Conservation (phyloP, 495 filamentous ascomycete species). For the Mycothermus thermophilus region DNA sequence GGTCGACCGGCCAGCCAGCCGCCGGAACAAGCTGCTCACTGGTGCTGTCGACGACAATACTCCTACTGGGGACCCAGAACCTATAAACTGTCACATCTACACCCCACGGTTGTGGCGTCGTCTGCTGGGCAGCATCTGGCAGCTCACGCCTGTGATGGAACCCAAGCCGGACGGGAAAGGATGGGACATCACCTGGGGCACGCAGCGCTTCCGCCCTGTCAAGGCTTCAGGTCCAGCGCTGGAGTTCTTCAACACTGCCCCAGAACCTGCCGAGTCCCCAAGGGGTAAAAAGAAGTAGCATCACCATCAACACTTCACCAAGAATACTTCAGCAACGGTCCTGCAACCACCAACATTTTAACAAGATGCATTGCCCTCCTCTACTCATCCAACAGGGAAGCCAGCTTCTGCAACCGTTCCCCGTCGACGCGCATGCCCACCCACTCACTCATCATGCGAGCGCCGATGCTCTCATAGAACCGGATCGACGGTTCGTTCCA, state of each 20-base stretch:
- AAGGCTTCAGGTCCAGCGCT: slow-evolving; percentile 6
- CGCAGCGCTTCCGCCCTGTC: slow-evolving; percentile 2
- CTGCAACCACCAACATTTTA: not conserved
- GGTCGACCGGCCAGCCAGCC: slow-evolving; percentile 9
- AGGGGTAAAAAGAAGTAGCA: not conserved
- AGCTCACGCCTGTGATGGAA: slow-evolving; percentile 18
- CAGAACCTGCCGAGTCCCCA: not conserved
- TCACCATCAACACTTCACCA: too few species aligned
- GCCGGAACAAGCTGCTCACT: slow-evolving; percentile 19
- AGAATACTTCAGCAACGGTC: not conserved
- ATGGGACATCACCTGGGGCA: slow-evolving; percentile 26
- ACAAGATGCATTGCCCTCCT: not conserved
- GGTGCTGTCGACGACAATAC: slow-evolving; percentile 22
- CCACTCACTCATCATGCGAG: slow-evolving; percentile 75
- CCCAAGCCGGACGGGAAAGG: slow-evolving; percentile 8
- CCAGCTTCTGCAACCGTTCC: slow-evolving; percentile 50
- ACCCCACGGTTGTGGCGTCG: slow-evolving; percentile 16
- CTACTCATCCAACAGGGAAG: slow-evolving; percentile 25
- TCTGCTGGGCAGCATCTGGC: slow-evolving; percentile 22
- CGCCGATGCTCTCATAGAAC: slow-evolving; percentile 78
- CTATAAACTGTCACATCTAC: slow-evolving; percentile 16
- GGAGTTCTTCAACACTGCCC: slow-evolving; percentile 8
- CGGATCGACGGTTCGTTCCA: slow-evolving; percentile 81
- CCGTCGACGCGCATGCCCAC: slow-evolving; percentile 80
- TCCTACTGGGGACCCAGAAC: slow-evolving; percentile 16